These are phyloP conservation scores for Helotiales sp. DNA, from an alignment of 2,329 filamentous ascomycete species.

Conservation along the genomic window DNA sequence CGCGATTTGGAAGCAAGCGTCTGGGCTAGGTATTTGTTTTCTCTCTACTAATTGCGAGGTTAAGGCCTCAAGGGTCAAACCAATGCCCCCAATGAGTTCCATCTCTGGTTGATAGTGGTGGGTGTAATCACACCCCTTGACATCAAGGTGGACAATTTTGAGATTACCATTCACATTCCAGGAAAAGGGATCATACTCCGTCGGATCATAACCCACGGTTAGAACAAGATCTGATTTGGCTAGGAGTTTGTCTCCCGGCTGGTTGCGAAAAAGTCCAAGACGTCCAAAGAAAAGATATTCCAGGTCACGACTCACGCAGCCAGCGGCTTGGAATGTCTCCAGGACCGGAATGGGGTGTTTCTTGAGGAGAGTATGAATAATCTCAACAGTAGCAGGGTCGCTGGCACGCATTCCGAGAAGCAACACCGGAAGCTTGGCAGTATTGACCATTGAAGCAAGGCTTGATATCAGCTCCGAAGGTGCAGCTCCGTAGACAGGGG, in stretches of 20 bases:
- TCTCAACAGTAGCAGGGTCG: constrained; percentile 47
- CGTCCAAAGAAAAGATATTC: constrained; percentile 53
- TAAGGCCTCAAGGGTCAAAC: constrained; percentile 20
- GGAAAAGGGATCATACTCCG: constrained; percentile 52
- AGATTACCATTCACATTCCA: constrained; percentile 50
- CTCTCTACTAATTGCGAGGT: constrained; percentile 6
- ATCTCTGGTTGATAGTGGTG: constrained; percentile 26
- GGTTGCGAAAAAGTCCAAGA: constrained; percentile 55
- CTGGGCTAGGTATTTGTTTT: neutral
- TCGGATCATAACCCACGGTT: constrained; percentile 53
- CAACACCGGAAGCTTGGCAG: constrained; percentile 49
- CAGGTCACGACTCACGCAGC: constrained; percentile 50
- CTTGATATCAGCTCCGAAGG: constrained; percentile 42
- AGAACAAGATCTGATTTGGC: constrained; percentile 51
- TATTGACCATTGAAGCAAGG: constrained; percentile 45
- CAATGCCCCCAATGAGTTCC: constrained; percentile 28
- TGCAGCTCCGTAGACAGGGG: constrained; percentile 49
- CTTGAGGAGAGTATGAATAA: constrained; percentile 49
- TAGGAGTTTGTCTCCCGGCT: constrained; percentile 52
- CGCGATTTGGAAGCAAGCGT: neutral
- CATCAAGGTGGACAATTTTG: constrained; percentile 52
- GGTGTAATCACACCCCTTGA: constrained; percentile 43
- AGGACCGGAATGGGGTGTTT: constrained; percentile 52
- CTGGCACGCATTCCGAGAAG: constrained; percentile 53
- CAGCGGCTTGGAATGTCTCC: constrained; percentile 57